Evolutionary conservation across 148 eudicot species (phyloP).

Genomic region (Rhododendron kiyosumense): DNA sequence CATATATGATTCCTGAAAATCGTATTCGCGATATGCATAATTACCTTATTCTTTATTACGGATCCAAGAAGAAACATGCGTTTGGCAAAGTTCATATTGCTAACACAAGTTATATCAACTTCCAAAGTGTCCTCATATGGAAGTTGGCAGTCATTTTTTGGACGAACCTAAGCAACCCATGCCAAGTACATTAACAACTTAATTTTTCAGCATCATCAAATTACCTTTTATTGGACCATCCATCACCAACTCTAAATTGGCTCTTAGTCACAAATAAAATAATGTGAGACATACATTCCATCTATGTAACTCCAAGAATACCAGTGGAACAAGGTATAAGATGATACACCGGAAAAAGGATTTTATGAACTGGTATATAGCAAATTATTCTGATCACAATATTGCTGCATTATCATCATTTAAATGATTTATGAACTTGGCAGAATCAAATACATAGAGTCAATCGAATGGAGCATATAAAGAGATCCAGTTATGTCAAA

Average conservation of each 20-base stretch:
- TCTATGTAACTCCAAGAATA: background rate
- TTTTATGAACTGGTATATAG: background rate
- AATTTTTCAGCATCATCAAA: background rate
- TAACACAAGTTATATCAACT: background rate
- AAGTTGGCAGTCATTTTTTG: background rate
- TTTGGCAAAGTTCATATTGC: background rate
- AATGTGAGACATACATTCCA: background rate
- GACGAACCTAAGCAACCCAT: background rate
- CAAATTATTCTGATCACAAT: background rate
- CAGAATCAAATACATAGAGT: background rate
- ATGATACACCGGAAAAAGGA: background rate
- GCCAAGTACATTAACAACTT: background rate
- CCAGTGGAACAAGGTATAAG: background rate
- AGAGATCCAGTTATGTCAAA: conserved; percentile 4
- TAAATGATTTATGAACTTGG: background rate
- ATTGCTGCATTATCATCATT: background rate
- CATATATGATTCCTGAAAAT: background rate
- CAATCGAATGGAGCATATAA: background rate
- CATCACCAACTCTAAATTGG: background rate
- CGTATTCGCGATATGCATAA: background rate
- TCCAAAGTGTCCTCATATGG: background rate
- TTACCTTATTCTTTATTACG: background rate
- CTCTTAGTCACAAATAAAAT: background rate
- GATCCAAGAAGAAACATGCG: background rate
- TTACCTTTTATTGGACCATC: background rate